Base-by-base conservation (phyloP, 139 green algal genomes). In the Chlamydomonas urium region DNA sequence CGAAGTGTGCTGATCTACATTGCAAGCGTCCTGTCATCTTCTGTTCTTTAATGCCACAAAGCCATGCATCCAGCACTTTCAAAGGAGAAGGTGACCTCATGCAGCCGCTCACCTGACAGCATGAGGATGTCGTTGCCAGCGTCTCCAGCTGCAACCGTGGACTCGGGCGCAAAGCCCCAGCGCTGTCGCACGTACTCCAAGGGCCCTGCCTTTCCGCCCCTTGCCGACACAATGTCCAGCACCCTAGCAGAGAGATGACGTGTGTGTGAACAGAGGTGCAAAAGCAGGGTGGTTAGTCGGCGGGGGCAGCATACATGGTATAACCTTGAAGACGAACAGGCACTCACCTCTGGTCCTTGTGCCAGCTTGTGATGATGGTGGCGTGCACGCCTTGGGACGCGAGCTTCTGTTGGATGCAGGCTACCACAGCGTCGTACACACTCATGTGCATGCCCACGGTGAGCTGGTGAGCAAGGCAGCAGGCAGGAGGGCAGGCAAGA, bases 81-180 rank as follows among this genome's bases (percentile, higher is more conserved):
- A n/a, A n/a, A n/a, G n/a, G n/a, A n/a, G n/a, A n/a, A n/a, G n/a
- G n/a, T n/a, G n/a, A n/a, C n/a, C n/a, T n/a, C n/a, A n/a, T 50
- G 6, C 65, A 3, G 32, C 38, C 1, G 2, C 74, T 17, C 63
- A 83, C 90, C 89, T 53, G 82, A 85, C 36, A 97, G 82, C 93
- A 97, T 97, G 42, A 96, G 79, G 38, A 93, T 93, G 77, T 97
- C 93, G 71, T 97, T 97, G 42, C 91, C 92, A 19, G 75, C 88
- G 84, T 97, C 93, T 0, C 93, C 93, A 36, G 88, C 93, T 26
- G 93, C 90, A 42, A 97, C 82, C 8, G 88, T 95, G 26, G 71
- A 63, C 0, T 72, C 42, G 2, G 66, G n/a, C 0, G 81, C 65
- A 73, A 97, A 87, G 36, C 82, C 82, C 47, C 89, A 90, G 26